phyloP scores from a whole-genome alignment of 805 yeast genomes.

The Yarrowia bubula region DNA sequence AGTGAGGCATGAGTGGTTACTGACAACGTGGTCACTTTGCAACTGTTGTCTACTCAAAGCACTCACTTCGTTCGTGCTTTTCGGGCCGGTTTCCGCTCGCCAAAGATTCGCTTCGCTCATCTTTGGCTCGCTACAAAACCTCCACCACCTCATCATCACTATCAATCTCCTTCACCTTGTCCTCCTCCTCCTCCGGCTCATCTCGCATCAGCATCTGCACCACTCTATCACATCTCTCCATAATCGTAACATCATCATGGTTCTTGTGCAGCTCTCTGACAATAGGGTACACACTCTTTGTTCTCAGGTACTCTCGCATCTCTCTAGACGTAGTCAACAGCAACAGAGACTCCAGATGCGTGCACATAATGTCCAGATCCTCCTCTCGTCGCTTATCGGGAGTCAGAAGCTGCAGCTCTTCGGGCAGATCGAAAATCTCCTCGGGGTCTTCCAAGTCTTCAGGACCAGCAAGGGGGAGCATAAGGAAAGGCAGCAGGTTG shows the following conservation, averaged over 20 bases:
- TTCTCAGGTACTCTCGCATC: constrained; percentile 74
- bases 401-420: constrained; percentile 75
- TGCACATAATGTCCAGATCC: constrained; percentile 54
- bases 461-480: constrained; percentile 78
- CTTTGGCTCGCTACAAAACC: not conserved
- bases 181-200: constrained; percentile 48
- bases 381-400: constrained; percentile 78
- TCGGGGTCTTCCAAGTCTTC: constrained; percentile 69
- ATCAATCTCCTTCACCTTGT: constrained; percentile 48
- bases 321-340: constrained; percentile 72
- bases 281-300: constrained; percentile 80
- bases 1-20: too few species aligned
- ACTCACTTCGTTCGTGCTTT: too few species aligned
- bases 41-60: too few species aligned
- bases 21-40: too few species aligned
- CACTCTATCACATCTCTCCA: constrained; percentile 73
- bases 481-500: constrained; percentile 75
- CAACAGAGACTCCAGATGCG: constrained; percentile 76
- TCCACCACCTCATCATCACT: constrained; percentile 7
- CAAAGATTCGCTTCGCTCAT: not conserved
- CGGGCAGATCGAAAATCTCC: constrained; percentile 84
- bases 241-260: constrained; percentile 46
- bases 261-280: constrained; percentile 79
- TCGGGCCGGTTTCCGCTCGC: too few species aligned
- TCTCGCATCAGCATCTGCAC: constrained; percentile 94